These are phyloP conservation scores for Diplotaxis tenuifolia DNA, from an alignment of 345 rosid species.

Conservation along the genomic window DNA sequence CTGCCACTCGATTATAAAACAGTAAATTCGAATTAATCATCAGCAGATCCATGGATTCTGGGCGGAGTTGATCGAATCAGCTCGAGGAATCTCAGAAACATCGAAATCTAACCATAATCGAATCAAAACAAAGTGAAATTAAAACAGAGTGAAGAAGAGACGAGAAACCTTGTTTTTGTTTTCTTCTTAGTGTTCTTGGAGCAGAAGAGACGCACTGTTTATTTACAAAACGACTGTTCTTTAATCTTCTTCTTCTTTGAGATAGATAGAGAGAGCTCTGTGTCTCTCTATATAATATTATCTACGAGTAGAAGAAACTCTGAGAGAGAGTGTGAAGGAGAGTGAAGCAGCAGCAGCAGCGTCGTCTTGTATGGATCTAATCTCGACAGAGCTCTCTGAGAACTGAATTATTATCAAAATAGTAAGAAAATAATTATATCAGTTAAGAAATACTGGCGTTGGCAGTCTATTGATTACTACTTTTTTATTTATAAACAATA, in stretches of 20 bases:
- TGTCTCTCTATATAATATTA: not conserved
- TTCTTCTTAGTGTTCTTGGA: conserved; percentile 18
- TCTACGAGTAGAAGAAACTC: not conserved
- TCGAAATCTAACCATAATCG: conserved; percentile 11
- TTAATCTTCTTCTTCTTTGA: not conserved
- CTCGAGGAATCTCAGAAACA: conserved; percentile 5
- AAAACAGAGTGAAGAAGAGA: not conserved
- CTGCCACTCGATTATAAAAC: not conserved
- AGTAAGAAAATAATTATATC: not conserved
- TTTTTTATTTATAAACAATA: not conserved
- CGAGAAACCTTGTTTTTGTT: not conserved
- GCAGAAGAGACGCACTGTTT: not conserved
- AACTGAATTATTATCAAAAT: not conserved
- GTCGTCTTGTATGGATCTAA: conserved; percentile 47
- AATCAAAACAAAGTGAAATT: not conserved
- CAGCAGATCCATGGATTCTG: conserved; percentile 42
- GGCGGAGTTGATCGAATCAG: not conserved
- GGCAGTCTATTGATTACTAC: not conserved
- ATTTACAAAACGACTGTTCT: conserved; percentile 7
- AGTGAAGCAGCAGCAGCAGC: conserved; percentile 13
- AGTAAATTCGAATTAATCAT: too few relatives aligned
- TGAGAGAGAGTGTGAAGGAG: conserved; percentile 18
- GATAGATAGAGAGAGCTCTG: not conserved
- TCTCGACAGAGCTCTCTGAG: conserved; percentile 47
- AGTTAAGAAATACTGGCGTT: not conserved